Evolutionary conservation across 2,329 filamentous ascomycete genomes (phyloP).

Genomic region (Talaromyces verruculosus): DNA sequence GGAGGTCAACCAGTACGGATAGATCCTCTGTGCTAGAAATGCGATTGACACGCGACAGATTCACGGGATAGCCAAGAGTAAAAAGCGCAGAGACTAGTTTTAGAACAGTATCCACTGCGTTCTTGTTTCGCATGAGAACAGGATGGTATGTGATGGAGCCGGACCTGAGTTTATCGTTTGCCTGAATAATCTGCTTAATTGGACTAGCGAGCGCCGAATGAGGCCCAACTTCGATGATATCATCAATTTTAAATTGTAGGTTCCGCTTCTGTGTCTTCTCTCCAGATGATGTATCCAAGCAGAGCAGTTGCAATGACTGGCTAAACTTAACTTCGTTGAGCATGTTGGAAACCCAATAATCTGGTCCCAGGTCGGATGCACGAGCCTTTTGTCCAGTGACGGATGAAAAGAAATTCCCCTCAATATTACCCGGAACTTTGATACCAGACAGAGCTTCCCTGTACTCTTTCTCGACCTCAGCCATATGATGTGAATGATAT

Average conservation of each 20-base stretch:
- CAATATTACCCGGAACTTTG: not conserved
- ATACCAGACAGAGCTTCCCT: conserved; percentile 1
- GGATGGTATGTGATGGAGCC: conserved; percentile 10
- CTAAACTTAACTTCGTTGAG: conserved; percentile 32
- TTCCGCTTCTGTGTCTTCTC: not conserved
- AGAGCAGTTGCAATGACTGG: conserved; percentile 26
- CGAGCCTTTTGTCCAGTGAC: conserved; percentile 17
- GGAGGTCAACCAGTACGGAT: conserved; percentile 19
- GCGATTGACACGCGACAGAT: conserved; percentile 28
- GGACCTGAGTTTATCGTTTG: not conserved
- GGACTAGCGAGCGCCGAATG: conserved; percentile 33
- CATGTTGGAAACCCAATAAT: conserved; percentile 37
- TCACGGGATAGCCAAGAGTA: conserved; percentile 25
- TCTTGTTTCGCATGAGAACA: conserved; percentile 37
- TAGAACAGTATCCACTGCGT: conserved; percentile 24
- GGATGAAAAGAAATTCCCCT: conserved; percentile 29
- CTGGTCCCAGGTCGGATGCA: conserved; percentile 12
- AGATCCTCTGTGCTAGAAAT: not conserved
- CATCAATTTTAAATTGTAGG: conserved; percentile 14
- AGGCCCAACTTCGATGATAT: conserved; percentile 33
- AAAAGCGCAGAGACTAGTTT: conserved; percentile 25
- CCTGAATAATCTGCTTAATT: conserved; percentile 25
- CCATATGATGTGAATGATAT: conserved; percentile 34
- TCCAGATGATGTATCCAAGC: not conserved
- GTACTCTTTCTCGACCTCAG: conserved; percentile 29